Evolutionary conservation across 441 rosid species (phyloP), one percentile per base, ranked within the genome.

Genomic region (Erodium texanum): DNA sequence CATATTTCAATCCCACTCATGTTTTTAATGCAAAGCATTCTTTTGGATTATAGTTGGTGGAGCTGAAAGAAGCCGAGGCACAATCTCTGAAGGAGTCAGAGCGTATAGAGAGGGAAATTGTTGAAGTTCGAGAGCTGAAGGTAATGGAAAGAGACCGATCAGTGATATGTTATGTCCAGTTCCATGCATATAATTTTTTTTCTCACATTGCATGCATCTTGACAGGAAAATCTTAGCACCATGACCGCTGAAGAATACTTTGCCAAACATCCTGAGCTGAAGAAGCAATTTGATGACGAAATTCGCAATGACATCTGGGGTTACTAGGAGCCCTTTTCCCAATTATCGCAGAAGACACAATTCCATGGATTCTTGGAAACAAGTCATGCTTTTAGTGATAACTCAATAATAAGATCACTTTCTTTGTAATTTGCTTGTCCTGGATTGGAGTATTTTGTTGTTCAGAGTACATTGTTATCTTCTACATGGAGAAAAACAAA

Each of bases 211-310:
- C 59, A 52, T 52, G 58, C 15, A 18, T 73, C 29, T 64, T 54
- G 69, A 73, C 93, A 92, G 98, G 66, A 80, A 87, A 94, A 88
- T 82, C 67, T 94, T 67, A 86, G 98, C 84, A 92, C 99, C 80
- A 94, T 94, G 99, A 94, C 99, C 0, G 98, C 97, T 1, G 94
- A 94, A 5, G 99, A 94, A 73, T 94, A 94, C 88, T 94, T 94
- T 62, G 94, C 70, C 69, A 89, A 94, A 79, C 96, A 94, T 70
- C 99, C 99, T 0, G 99, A 94, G 73, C 83, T 94, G 69, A 92
- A 86, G 79, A 82, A 94, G 97, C 86, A 88, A 80, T 94, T 92
- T 32, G 99, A 94, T 73, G 99, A 94, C 36, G 99, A 94, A 78
- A 94, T 94, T 80, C 86, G 95, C n/a, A 91, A 91, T 32, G 97